Conservation (phyloP, 2,329 filamentous ascomycete genomes). For the Cladophialophora psammophila region DNA sequence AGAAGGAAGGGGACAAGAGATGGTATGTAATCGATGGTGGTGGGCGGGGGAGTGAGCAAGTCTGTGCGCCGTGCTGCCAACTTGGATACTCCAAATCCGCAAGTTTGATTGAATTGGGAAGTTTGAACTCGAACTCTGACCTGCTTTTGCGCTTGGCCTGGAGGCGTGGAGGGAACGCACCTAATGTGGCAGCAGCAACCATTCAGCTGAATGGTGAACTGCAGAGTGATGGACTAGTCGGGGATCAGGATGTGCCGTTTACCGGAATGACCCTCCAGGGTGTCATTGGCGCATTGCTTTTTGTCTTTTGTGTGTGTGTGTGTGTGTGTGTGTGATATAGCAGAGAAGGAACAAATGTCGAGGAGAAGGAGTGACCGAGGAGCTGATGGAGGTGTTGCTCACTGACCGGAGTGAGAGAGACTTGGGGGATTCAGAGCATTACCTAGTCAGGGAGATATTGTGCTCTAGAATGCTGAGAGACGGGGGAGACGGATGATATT, state of each 20-base stretch:
- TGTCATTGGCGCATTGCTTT: conserved; percentile 11
- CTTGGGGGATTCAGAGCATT: neutral
- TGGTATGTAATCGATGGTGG: neutral
- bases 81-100: conserved; percentile 6
- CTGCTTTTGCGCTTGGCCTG: conserved; percentile 14
- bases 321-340: conserved; percentile 1
- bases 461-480: conserved; percentile 9
- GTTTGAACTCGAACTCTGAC: conserved; percentile 7
- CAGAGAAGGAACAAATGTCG: neutral
- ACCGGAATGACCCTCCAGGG: conserved; percentile 8
- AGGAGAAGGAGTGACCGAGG: neutral
- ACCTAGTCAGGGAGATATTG: conserved; percentile 12
- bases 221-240: conserved; percentile 14
- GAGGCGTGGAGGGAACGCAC: conserved; percentile 18
- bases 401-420: conserved; percentile 17
- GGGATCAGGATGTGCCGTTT: conserved; percentile 9
- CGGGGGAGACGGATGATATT: neutral
- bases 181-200: conserved; percentile 19
- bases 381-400: conserved; percentile 9
- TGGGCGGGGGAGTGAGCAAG: conserved; percentile 10
- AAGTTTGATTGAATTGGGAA: conserved; percentile 8
- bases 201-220: conserved; percentile 8
- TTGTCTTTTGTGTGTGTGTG: neutral
- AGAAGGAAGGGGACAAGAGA: too few species aligned
- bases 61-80: neutral